These are phyloP conservation scores for Pseudozyma sp. DNA, from an alignment of 1,284 basidiomycete species.

Conservation along the genomic window DNA sequence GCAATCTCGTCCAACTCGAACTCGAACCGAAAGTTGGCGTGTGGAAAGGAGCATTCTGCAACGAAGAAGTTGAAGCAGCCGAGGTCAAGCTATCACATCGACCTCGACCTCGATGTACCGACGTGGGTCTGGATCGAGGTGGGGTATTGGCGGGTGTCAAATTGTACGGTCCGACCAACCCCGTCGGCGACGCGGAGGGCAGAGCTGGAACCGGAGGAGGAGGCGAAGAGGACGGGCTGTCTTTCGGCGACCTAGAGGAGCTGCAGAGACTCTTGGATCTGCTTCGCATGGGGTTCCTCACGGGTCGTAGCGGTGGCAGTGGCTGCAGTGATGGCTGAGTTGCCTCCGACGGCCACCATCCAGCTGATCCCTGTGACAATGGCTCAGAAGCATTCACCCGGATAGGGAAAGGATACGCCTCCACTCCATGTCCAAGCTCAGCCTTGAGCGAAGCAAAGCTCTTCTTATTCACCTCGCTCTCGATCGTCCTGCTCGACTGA, in stretches of 20 bases:
- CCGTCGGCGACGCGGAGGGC: not conserved
- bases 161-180: conserved; percentile 1
- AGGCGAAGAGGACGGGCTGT: conserved; percentile 9
- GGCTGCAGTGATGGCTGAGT: conserved; percentile 10
- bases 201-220: conserved; percentile 24
- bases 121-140: conserved; percentile 17
- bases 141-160: conserved; percentile 17
- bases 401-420: no score
- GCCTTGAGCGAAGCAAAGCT: conserved; percentile 23
- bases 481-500: conserved; percentile 15
- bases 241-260: conserved; percentile 1
- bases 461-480: conserved; percentile 11
- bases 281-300: conserved; percentile 22
- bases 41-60: conserved; percentile 21
- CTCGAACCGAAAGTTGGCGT: conserved; percentile 33
- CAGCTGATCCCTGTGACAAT: not conserved
- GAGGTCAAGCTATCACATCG: conserved; percentile 29
- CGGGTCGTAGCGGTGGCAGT: conserved; percentile 29
- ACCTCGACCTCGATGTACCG: conserved; percentile 2
- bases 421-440: conserved; percentile 14
- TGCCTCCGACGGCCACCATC: conserved; percentile 11
- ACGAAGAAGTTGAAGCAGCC: conserved; percentile 3
- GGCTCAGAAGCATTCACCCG: no score
- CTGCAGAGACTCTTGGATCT: conserved; percentile 29
- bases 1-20: conserved; percentile 16